Base-by-base conservation (phyloP, 148 eudicot genomes). In the Fallopia convolvulus region DNA sequence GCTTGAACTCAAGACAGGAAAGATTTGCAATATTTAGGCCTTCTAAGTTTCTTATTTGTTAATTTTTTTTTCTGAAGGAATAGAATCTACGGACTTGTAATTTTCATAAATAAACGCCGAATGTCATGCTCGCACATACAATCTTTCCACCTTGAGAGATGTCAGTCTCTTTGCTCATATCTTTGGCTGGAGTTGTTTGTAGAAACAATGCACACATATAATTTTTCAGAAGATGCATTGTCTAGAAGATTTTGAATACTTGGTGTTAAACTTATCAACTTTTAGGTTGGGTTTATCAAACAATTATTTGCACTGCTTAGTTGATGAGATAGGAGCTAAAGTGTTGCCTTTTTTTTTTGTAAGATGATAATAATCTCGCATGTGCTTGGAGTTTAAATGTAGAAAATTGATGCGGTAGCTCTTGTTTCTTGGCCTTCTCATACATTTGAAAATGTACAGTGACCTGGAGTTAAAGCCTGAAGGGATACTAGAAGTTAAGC, bases 391-490 rank as follows among this genome's bases (percentile, higher is more conserved):
- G 8, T 42, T 42, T 4, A 42, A 42, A 42, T 42, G n/a, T n/a
- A n/a, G n/a, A n/a, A n/a, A n/a, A n/a, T n/a, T n/a, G n/a, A n/a
- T n/a, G n/a, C n/a, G n/a, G n/a, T n/a, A n/a, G 46, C 8, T 56
- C 63, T 5, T 56, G 8, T 56, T 56, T 10, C 26, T n/a, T n/a
- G 8, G 9, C 20, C 6, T 56, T 56, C 63, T 56, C 63, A 56
- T 56, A 21, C 8, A 56, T 20, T 68, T 68, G 20, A 12, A 68
- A n/a, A 68, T 33, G 72, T 39, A n/a, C 82, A 94, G 97, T 82
- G 96, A 94, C 85, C 89, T 94, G 33, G 99, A 94, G 85, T 80
- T 94, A 77, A 92, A 94, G 88, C 96, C 99, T 76, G 90, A 85
- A 78, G 99, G 99, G 79, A 84, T 77, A 71, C 84, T 94, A 72